Evolutionary conservation across 2,329 filamentous ascomycete genomes (phyloP), one percentile per base, ranked within the genome.

Genomic region (Zarea fungicola): DNA sequence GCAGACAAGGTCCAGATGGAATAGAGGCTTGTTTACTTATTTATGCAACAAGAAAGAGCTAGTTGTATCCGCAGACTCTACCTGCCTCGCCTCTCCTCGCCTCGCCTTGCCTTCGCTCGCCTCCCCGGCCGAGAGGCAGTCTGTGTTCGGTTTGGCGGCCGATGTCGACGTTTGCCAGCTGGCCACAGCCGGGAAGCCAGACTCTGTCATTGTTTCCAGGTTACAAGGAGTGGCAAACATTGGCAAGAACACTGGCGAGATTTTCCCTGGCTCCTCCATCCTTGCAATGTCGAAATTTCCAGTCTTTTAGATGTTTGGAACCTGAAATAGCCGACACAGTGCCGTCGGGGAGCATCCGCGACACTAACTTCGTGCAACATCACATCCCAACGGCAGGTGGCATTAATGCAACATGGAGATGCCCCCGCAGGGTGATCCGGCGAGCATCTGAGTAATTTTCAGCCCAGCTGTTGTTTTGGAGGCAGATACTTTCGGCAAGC

Each of bases 11-110:
- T n/a, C n/a, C n/a, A n/a, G 28, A 19, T 35, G 37, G 45, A 23
- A 28, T 11, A 41, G 23, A 8, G 25, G 13, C 9, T 5, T 46
- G 32, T 29, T 42, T 41, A 42, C 42, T 48, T 42, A 42, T 48
- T 48, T 42, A 48, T 48, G 45, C 23, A 48, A 29, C n/a, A 48
- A 41, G 45, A 19, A 48, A 34, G 37, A 42, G 22, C 37, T n/a
- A 22, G 16, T 21, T 19, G 23, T 22, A n/a, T n/a, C n/a, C n/a
- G n/a, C n/a, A n/a, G n/a, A n/a, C n/a, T n/a, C n/a, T n/a, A n/a
- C n/a, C 21, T 16, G 28, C 3, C 44, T 39, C 10, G 25, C 22
- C 13, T 32, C 21, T 13, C 14, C 19, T 26, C 42, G n/a, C 26
- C 26, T 43, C 13, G 29, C 14, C 22, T 18, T 34, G 41, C 16